Evolutionary conservation across 192 early-diverging fungal species (phyloP).

Genomic region (Gonapodya prolifera): DNA sequence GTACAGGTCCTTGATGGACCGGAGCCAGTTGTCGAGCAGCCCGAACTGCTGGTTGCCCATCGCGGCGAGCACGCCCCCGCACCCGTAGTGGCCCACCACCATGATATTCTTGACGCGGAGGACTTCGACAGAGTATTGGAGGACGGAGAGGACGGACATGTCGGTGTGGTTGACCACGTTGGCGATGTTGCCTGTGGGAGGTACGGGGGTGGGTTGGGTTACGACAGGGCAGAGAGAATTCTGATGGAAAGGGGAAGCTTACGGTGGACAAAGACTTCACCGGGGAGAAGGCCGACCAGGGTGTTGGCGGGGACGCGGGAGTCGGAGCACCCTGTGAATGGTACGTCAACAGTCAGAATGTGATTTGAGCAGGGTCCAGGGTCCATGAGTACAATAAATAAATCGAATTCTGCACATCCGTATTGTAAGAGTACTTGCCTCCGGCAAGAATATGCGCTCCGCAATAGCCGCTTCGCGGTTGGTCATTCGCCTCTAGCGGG

Average conservation of each 20-base stretch:
- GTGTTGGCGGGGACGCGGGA: constrained; percentile 82
- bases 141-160: constrained; percentile 65
- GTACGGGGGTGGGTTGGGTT: not conserved
- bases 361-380: not conserved
- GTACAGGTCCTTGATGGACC: constrained; percentile 75
- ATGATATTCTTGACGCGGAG: constrained; percentile 89
- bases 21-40: constrained; percentile 83
- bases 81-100: constrained; percentile 55
- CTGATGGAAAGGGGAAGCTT: not conserved
- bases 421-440: not conserved
- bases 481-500: too few relatives aligned
- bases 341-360: not conserved
- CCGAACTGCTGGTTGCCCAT: constrained; percentile 45
- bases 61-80: constrained; percentile 26
- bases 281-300: constrained; percentile 46
- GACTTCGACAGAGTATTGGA: constrained; percentile 86
- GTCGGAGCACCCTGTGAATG: constrained; percentile 66
- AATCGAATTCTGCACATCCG: not conserved
- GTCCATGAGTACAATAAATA: not conserved
- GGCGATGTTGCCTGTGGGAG: constrained; percentile 62
- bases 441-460: not conserved
- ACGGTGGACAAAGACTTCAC: constrained; percentile 90
- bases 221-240: not conserved
- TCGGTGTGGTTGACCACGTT: constrained; percentile 78
- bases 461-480: too few relatives aligned